Conservation (phyloP, 495 filamentous ascomycete genomes). For the Podospora australis region DNA sequence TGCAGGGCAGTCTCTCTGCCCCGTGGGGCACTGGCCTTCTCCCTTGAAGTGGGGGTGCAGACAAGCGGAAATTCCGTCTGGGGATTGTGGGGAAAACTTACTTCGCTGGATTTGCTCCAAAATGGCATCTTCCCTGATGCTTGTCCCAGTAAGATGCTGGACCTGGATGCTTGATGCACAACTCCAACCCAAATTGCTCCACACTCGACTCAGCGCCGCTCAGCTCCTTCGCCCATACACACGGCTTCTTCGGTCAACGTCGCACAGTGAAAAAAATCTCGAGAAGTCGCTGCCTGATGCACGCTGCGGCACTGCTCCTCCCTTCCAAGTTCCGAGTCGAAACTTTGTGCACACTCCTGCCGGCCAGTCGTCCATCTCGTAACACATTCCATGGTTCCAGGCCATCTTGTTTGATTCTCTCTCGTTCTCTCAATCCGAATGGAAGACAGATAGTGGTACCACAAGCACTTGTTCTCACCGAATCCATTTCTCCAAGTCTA, state of each 20-base stretch:
- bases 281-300: neutral
- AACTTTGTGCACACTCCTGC: neutral
- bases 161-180: neutral
- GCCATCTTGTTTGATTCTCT: too few species aligned
- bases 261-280: too few species aligned
- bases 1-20: neutral
- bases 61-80: slow-evolving; percentile 11
- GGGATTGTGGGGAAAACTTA: slow-evolving; percentile 11
- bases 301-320: neutral
- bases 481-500: too few species aligned
- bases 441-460: too few species aligned
- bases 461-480: too few species aligned
- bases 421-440: too few species aligned
- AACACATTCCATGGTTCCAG: too few species aligned
- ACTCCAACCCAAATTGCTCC: neutral
- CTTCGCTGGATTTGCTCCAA: too few species aligned
- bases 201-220: neutral
- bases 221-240: neutral
- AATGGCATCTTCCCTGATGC: too few species aligned
- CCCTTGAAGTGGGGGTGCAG: slow-evolving; percentile 3
- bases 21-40: slow-evolving; percentile 14
- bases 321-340: neutral
- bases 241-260: too few species aligned
- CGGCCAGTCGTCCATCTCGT: too few species aligned
- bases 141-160: neutral